These are phyloP conservation scores for Cardamine resedifolia DNA, from an alignment of 345 rosid species.

Conservation along the genomic window DNA sequence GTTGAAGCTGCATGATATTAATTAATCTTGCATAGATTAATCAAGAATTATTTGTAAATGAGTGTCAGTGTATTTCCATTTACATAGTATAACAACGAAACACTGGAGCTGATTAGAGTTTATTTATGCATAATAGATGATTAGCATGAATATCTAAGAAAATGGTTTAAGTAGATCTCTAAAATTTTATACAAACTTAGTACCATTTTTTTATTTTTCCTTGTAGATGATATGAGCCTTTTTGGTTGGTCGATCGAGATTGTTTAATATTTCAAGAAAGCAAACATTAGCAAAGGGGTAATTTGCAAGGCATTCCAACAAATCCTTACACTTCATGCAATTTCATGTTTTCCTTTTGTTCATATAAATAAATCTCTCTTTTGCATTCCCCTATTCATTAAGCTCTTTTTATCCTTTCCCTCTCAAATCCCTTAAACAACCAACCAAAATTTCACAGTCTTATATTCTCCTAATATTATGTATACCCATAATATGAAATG, in stretches of 20 bases:
- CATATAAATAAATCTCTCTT: conserved; percentile 15
- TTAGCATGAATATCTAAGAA: neutral
- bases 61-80: neutral
- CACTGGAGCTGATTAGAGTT: neutral
- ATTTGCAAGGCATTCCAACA: conserved; percentile 88
- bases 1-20: neutral
- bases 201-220: neutral
- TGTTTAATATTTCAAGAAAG: conserved; percentile 20
- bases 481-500: conserved; percentile 27
- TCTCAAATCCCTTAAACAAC: neutral
- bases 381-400: conserved; percentile 31
- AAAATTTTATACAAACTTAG: neutral
- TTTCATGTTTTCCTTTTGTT: conserved; percentile 41
- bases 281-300: conserved; percentile 50
- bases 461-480: neutral
- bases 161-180: neutral
- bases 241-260: conserved; percentile 31
- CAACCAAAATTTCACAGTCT: neutral
- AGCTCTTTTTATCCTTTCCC: conserved; percentile 14
- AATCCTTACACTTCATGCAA: conserved; percentile 69
- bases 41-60: neutral
- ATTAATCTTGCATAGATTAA: neutral
- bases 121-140: neutral
- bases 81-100: neutral
- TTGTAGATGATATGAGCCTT: neutral